A percentile compares a stretch with the other conserved stretches of the same genome.
These are phyloP conservation scores for Nicotiana otophora DNA, from an alignment of 257 asterid species.

Conservation along the genomic window DNA sequence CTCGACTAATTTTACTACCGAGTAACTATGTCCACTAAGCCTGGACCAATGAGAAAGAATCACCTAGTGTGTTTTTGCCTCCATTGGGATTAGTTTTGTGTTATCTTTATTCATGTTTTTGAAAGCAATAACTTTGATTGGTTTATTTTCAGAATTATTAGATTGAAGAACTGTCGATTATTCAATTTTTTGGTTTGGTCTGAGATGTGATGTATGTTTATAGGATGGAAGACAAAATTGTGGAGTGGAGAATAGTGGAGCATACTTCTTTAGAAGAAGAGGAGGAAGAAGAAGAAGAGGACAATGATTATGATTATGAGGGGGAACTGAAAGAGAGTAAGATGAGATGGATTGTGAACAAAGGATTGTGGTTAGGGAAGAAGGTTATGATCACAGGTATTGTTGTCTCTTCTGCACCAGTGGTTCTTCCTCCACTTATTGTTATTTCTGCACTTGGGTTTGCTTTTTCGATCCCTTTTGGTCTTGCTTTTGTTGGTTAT, in stretches of 20 bases:
- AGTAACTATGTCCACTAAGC: too few relatives aligned
- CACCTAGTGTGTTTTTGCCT: too few relatives aligned
- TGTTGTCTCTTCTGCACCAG: slow-evolving; percentile 57
- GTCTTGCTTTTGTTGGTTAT: slow-evolving; percentile 54
- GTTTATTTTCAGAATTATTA: background rate
- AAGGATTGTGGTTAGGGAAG: slow-evolving; percentile 50
- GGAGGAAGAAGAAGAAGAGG: slow-evolving; percentile 10
- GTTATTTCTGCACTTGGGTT: slow-evolving; percentile 56
- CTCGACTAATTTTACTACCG: too few relatives aligned
- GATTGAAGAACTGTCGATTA: background rate
- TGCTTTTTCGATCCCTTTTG: slow-evolving; percentile 52
- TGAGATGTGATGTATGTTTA: background rate
- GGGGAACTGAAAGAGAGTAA: slow-evolving; percentile 18
- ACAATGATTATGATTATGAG: background rate
- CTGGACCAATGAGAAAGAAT: too few relatives aligned
- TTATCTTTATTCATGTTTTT: background rate
- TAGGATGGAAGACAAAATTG: slow-evolving; percentile 48
- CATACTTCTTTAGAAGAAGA: slow-evolving; percentile 8
- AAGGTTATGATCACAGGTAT: slow-evolving; percentile 48
- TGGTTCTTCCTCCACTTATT: slow-evolving; percentile 61
- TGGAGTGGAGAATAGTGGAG: slow-evolving; percentile 29
- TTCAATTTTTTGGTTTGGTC: background rate
- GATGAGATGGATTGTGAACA: slow-evolving; percentile 36
- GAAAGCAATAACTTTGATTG: background rate
- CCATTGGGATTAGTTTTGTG: background rate